Evolutionary conservation across 2,329 filamentous ascomycete species (phyloP).

Genomic region (Dactylella cylindrospora): DNA sequence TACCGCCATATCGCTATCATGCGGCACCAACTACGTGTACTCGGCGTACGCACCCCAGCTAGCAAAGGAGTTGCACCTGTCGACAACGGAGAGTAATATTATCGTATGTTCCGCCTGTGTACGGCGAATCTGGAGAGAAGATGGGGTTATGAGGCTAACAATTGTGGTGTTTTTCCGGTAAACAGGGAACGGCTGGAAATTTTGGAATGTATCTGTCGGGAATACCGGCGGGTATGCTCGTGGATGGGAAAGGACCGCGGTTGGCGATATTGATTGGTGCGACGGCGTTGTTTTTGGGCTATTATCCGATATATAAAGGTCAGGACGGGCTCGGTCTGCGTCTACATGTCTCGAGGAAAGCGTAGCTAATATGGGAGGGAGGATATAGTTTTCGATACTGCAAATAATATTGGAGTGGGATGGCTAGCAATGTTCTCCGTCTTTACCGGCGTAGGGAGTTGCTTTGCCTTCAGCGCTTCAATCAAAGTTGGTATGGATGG

Average conservation of each 20-base stretch:
- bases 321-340: too few relatives aligned
- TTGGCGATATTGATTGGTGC: constrained; percentile 75
- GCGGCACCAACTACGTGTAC: constrained; percentile 93
- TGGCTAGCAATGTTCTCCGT: constrained; percentile 77
- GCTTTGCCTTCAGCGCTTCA: constrained; percentile 82
- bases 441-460: constrained; percentile 83
- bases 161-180: constrained; percentile 46
- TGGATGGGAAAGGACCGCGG: constrained; percentile 78
- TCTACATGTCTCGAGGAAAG: too few relatives aligned
- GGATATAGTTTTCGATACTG: constrained; percentile 21
- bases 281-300: constrained; percentile 72
- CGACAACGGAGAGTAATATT: constrained; percentile 88
- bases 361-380: background rate
- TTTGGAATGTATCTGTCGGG: constrained; percentile 92
- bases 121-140: constrained; percentile 22
- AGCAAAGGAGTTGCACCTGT: constrained; percentile 78
- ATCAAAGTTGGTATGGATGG: constrained; percentile 67
- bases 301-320: constrained; percentile 79
- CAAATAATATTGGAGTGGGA: constrained; percentile 32
- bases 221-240: constrained; percentile 82
- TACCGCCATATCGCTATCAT: constrained; percentile 80
- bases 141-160: constrained; percentile 34
- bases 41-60: constrained; percentile 98
- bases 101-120: constrained; percentile 65
- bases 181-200: constrained; percentile 67